phyloP scores from a whole-genome alignment of 2,329 filamentous ascomycete genomes.

The Achaetomium macrosporum region DNA sequence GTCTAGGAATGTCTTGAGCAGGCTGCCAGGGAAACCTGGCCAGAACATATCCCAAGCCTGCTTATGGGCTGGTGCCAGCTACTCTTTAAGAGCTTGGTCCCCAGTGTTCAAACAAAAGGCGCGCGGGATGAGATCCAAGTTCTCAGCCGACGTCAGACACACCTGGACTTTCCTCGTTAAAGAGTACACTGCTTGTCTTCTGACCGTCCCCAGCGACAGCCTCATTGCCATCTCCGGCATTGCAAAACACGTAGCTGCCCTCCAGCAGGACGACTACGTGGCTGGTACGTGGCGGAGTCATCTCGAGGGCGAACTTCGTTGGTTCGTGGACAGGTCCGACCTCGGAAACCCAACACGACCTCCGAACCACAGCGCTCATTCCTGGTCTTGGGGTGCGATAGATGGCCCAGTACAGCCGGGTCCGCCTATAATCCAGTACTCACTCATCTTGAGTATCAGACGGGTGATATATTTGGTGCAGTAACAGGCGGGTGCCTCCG shows the following conservation, averaged over 20 bases:
- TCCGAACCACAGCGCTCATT: neutral
- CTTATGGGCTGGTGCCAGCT: too few species aligned
- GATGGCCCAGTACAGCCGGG: neutral
- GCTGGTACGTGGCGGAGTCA: constrained; percentile 7
- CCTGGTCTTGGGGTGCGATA: constrained; percentile 10
- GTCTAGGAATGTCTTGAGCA: too few species aligned
- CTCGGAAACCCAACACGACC: neutral
- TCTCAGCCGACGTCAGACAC: too few species aligned
- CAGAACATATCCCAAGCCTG: too few species aligned
- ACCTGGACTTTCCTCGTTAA: neutral
- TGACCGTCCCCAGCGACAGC: neutral
- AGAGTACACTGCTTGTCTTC: neutral
- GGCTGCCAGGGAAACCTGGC: too few species aligned
- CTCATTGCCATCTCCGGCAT: constrained; percentile 6
- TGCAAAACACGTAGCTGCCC: neutral
- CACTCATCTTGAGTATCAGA: constrained; percentile 1
- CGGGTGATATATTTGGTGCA: neutral
- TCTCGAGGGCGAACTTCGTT: constrained; percentile 9
- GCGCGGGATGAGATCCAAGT: too few species aligned
- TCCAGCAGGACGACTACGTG: constrained; percentile 3
- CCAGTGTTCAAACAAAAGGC: too few species aligned
- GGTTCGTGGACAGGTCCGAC: neutral
- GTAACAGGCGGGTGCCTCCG: neutral
- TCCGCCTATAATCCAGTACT: neutral
- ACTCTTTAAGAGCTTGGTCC: too few species aligned